phyloP scores from a whole-genome alignment of 139 green algal species.

The Medakamo hakoo region DNA sequence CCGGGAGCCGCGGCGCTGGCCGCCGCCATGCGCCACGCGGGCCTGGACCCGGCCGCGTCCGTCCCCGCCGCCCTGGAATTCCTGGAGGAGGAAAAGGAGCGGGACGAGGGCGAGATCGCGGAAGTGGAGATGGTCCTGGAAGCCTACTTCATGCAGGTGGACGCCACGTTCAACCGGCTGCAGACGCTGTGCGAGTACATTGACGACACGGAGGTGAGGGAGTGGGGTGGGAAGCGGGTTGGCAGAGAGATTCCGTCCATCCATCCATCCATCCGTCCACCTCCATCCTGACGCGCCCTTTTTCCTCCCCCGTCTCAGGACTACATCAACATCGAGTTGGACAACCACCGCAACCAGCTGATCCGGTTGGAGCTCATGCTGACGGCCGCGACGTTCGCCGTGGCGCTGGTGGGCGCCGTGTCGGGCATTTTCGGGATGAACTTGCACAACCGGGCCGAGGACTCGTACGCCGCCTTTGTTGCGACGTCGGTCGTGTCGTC shows the following conservation, averaged over 20 bases:
- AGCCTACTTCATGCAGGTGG: constrained; percentile 43
- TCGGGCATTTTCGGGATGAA: constrained; percentile 92
- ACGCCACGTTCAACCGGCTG: constrained; percentile 60
- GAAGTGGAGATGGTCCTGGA: constrained; percentile 51
- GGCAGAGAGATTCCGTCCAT: background rate
- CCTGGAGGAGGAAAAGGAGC: background rate
- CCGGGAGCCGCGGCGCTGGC: no score
- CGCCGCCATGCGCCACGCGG: no score
- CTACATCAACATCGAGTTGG: constrained; percentile 89
- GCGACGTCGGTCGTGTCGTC: constrained; percentile 4
- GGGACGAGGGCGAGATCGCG: background rate
- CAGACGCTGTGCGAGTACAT: constrained; percentile 80
- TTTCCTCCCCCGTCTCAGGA: constrained; percentile 27
- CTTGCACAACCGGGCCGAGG: constrained; percentile 33
- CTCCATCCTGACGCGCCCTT: background rate
- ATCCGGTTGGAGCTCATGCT: constrained; percentile 70
- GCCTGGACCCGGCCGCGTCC: no score
- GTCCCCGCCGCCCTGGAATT: background rate
- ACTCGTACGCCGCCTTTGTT: constrained; percentile 19
- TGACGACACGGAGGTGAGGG: constrained; percentile 69
- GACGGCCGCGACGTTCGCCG: constrained; percentile 52
- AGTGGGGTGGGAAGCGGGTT: constrained; percentile 1
- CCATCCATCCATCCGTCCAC: background rate
- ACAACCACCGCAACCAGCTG: constrained; percentile 74
- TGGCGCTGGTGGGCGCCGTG: constrained; percentile 54